Conservation (phyloP, 148 eudicot species). For the Camellia granthamiana region DNA sequence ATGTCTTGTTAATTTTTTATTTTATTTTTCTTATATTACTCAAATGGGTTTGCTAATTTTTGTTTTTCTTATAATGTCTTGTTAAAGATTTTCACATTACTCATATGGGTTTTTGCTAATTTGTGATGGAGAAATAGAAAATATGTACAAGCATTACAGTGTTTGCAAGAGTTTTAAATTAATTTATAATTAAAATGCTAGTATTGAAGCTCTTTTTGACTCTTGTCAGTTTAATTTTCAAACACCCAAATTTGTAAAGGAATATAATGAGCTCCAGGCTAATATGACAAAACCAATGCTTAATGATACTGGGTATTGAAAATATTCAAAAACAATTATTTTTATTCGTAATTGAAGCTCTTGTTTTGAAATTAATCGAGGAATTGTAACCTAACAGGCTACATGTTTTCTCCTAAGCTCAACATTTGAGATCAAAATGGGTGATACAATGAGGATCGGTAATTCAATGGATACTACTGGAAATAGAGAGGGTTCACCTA, state of each 20-base stretch:
- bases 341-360: not conserved
- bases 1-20: not conserved
- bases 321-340: no score
- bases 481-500: conserved; percentile 2
- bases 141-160: not conserved
- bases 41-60: not conserved
- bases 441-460: conserved; percentile 18
- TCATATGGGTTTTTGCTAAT: not conserved
- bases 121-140: not conserved
- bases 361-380: not conserved
- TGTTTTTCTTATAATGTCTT: no score
- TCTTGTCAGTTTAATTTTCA: not conserved
- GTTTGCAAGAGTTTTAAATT: not conserved
- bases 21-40: not conserved
- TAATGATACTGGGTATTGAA: not conserved
- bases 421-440: conserved; percentile 20
- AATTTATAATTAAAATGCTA: not conserved
- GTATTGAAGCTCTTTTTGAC: not conserved
- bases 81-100: not conserved
- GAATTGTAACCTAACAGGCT: conserved; percentile 9
- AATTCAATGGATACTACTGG: conserved; percentile 10
- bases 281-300: not conserved
- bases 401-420: not conserved
- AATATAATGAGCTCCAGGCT: not conserved
- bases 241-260: not conserved